Evolutionary conservation across 768 basidiomycete species (phyloP).

Genomic region (Boletus subparvulus): DNA sequence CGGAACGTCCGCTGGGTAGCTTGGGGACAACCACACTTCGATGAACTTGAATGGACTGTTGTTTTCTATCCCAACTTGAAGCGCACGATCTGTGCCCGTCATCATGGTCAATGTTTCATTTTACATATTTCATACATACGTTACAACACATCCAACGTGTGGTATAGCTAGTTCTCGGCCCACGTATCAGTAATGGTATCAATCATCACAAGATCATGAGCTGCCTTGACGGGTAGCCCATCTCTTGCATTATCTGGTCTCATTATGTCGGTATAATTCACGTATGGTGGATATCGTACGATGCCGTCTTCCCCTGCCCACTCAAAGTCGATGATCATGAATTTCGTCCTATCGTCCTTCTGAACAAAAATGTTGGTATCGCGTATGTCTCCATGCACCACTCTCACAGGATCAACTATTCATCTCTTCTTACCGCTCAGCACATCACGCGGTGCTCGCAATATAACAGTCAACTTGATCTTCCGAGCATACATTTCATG

Average conservation of each 20-base stretch:
- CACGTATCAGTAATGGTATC: not conserved
- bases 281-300: not conserved
- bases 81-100: too few species aligned
- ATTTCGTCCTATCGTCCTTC: not conserved
- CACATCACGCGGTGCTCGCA: constrained; percentile 92
- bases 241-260: too few species aligned
- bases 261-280: not conserved
- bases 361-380: not conserved
- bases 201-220: not conserved
- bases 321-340: not conserved
- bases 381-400: not conserved
- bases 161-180: too few species aligned
- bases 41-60: too few species aligned
- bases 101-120: too few species aligned
- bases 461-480: constrained; percentile 86
- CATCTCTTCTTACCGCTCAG: too few species aligned
- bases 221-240: not conserved
- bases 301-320: not conserved
- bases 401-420: too few species aligned
- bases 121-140: too few species aligned
- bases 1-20: too few species aligned
- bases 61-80: too few species aligned
- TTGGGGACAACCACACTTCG: too few species aligned
- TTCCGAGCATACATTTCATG: constrained; percentile 96
- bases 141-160: too few species aligned